Evolutionary conservation across 805 yeast genomes (phyloP).

Genomic region (Phaffomyces thermotolerans): DNA sequence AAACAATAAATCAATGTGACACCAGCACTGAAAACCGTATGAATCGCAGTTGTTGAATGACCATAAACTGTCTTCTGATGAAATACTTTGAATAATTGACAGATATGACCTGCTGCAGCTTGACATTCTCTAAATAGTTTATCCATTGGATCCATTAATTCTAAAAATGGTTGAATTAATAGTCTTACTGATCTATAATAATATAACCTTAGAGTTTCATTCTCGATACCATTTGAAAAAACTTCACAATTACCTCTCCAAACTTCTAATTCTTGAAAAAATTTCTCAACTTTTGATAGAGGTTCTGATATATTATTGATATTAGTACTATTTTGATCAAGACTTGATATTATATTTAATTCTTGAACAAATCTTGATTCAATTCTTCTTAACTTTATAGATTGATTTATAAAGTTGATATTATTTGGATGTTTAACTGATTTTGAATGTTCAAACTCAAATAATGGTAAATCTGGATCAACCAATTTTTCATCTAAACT

Average conservation of each 20-base stretch:
- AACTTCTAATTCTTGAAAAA: conserved; percentile 45
- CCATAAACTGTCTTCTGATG: conserved; percentile 57
- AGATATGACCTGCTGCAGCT: conserved; percentile 65
- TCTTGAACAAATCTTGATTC: conserved; percentile 54
- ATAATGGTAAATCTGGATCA: conserved; percentile 41
- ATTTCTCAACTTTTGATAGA: conserved; percentile 43
- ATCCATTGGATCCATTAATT: conserved; percentile 53
- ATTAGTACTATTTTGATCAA: conserved; percentile 6
- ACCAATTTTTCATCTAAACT: conserved; percentile 44
- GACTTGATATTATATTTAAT: conserved; percentile 31
- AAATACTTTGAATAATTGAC: conserved; percentile 55
- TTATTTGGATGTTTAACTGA: conserved; percentile 20
- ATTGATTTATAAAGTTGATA: conserved; percentile 43
- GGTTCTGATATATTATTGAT: conserved; percentile 25
- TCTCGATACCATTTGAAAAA: conserved; percentile 43
- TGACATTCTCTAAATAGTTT: conserved; percentile 58
- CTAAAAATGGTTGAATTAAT: conserved; percentile 58
- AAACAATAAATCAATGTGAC: conserved; percentile 59
- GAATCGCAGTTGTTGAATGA: conserved; percentile 59
- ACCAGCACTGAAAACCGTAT: conserved; percentile 63
- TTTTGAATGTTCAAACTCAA: conserved; percentile 37
- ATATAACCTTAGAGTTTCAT: conserved; percentile 50
- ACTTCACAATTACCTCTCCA: conserved; percentile 52
- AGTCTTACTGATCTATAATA: conserved; percentile 55
- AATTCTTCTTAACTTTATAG: conserved; percentile 47